Conservation (phyloP, 2,329 filamentous ascomycete genomes). For the Fusarium sp. region DNA sequence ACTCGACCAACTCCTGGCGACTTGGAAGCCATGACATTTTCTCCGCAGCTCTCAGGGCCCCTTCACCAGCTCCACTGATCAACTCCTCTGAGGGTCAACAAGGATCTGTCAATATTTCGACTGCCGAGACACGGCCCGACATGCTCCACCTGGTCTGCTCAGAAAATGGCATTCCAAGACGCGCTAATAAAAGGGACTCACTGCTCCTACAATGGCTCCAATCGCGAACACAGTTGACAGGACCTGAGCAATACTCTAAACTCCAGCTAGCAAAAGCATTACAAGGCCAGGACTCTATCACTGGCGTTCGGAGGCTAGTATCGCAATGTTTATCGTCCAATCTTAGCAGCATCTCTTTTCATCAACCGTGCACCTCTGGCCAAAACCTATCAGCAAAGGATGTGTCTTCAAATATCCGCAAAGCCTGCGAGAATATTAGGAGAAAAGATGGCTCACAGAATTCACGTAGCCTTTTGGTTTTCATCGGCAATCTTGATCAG, state of each 20-base stretch:
- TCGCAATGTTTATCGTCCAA: slow-evolving; percentile 48
- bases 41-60: slow-evolving; percentile 55
- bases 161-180: slow-evolving; percentile 41
- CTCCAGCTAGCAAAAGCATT: slow-evolving; percentile 43
- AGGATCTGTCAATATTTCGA: slow-evolving; percentile 13
- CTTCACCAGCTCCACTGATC: slow-evolving; percentile 32
- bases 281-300: slow-evolving; percentile 45
- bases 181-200: slow-evolving; percentile 47
- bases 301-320: slow-evolving; percentile 52
- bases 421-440: slow-evolving; percentile 44
- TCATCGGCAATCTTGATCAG: slow-evolving; percentile 60
- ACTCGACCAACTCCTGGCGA: slow-evolving; percentile 54
- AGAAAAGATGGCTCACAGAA: slow-evolving; percentile 8
- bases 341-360: slow-evolving; percentile 41
- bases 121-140: slow-evolving; percentile 13
- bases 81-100: slow-evolving; percentile 22
- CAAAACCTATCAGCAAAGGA: neutral
- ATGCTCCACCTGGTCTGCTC: slow-evolving; percentile 42
- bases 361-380: neutral
- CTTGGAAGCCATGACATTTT: slow-evolving; percentile 62
- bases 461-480: slow-evolving; percentile 49
- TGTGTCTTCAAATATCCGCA: slow-evolving; percentile 45
- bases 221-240: slow-evolving; percentile 44
- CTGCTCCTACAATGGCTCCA: slow-evolving; percentile 57
- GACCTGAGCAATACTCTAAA: slow-evolving; percentile 12